Percentiles rank a stretch among this genome's conserved stretches.
phyloP scores from a whole-genome alignment of 2,329 filamentous ascomycete species.

The Lasiodiplodia sp. region DNA sequence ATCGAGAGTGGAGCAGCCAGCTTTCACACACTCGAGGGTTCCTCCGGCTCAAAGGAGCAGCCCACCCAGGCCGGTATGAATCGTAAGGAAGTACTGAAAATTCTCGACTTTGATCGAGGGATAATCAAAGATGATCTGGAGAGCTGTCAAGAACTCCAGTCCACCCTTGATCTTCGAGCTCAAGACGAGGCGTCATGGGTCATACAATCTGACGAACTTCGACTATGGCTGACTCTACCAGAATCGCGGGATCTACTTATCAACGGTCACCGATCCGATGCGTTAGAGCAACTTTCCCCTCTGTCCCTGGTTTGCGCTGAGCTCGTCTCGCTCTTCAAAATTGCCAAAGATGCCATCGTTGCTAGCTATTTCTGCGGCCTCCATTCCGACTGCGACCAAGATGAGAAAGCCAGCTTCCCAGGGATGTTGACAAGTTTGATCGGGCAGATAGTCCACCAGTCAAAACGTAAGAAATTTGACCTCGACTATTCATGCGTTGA shows the following conservation, averaged over 20 bases:
- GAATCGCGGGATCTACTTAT: conserved; percentile 26
- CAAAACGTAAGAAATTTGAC: neutral
- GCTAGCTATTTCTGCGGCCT: conserved; percentile 30
- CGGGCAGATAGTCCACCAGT: conserved; percentile 6
- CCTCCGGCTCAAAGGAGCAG: neutral
- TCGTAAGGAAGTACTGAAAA: neutral
- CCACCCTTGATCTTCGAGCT: neutral
- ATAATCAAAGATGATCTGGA: neutral
- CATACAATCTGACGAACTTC: conserved; percentile 17
- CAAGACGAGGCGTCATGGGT: conserved; percentile 27
- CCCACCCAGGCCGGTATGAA: neutral
- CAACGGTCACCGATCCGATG: conserved; percentile 22
- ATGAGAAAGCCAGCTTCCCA: conserved; percentile 2
- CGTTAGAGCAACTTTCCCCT: conserved; percentile 21
- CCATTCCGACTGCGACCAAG: conserved; percentile 12
- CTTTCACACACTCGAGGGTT: too few relatives aligned
- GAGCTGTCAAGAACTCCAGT: neutral
- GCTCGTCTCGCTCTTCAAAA: conserved; percentile 22
- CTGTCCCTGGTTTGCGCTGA: conserved; percentile 30
- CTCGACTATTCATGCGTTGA: neutral
- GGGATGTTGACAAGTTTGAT: conserved; percentile 17
- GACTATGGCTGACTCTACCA: conserved; percentile 24
- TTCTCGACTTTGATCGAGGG: neutral
- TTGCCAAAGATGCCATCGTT: neutral
- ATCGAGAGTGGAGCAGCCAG: too few relatives aligned